Percentiles rank a stretch among this genome's conserved stretches.
phyloP scores from a whole-genome alignment of 768 basidiomycete genomes.

The Coprinopsis sp. region DNA sequence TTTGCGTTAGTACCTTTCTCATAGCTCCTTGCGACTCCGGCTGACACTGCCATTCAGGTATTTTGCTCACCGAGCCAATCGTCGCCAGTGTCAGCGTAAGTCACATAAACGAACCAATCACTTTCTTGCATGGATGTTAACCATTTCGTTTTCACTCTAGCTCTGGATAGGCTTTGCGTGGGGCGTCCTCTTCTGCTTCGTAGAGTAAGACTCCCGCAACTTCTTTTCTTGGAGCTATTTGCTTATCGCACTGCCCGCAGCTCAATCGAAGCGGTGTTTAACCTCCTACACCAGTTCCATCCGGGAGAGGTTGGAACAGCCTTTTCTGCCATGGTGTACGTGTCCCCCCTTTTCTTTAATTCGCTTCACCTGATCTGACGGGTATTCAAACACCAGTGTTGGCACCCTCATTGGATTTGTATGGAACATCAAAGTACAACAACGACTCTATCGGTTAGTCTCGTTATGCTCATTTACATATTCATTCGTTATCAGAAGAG shows the following conservation, averaged over 20 bases:
- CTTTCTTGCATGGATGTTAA: slow-evolving; percentile 22
- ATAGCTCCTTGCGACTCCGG: neutral
- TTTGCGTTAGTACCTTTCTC: slow-evolving; percentile 46
- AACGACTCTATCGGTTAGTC: neutral
- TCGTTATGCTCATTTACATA: neutral
- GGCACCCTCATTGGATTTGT: neutral
- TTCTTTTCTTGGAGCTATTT: neutral
- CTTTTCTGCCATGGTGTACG: slow-evolving; percentile 55
- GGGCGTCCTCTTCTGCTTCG: slow-evolving; percentile 69
- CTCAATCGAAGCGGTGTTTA: slow-evolving; percentile 54
- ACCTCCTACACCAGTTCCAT: slow-evolving; percentile 53
- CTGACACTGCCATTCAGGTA: slow-evolving; percentile 32
- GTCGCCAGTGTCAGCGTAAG: slow-evolving; percentile 70
- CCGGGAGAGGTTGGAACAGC: slow-evolving; percentile 54
- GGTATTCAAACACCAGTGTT: neutral
- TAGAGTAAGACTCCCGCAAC: slow-evolving; percentile 40
- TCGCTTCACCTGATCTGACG: neutral
- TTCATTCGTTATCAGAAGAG: slow-evolving; percentile 33
- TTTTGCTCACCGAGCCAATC: slow-evolving; percentile 68
- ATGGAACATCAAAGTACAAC: neutral
- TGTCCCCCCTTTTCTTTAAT: slow-evolving; percentile 2
- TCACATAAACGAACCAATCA: slow-evolving; percentile 17
- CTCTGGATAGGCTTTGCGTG: slow-evolving; percentile 73
- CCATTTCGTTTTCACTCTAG: slow-evolving; percentile 26
- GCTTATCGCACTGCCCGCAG: slow-evolving; percentile 22